Evolutionary conservation across 805 yeast genomes (phyloP), one percentile per base, ranked within the genome.

Genomic region (Nakazawaea ambrosiae): DNA sequence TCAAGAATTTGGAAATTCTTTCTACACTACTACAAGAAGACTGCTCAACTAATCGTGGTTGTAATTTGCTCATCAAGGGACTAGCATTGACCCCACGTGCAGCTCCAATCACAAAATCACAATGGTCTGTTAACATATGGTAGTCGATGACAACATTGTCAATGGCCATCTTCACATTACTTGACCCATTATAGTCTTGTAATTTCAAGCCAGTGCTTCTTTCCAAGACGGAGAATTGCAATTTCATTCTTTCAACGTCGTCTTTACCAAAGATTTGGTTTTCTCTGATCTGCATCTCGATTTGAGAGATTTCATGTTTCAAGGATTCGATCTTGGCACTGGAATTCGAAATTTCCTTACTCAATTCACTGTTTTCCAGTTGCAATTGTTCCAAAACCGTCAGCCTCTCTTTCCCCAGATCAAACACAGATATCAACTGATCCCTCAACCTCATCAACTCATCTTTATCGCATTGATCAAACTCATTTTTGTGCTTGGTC

Each of bases 401-500:
- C 20, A 36, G 37, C 5, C 17, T 33, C 16, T 15, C 18, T 30
- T 20, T 4, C 16, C 36, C 28, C 14, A 14, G 16, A 10, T 42
- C 23, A 2, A 42, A 39, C 9, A 37, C 18, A 9, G 11, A 16
- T 8, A 40, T 39, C 36, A 42, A 35, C 17, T 42, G 34, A 16
- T 30, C 23, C 24, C 57, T 39, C 11, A 45, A 20, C 10, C 8
- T 17, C 20, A 39, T 10, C 27, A 48, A 34, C 17, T 42, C 43
- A 3, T 47, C 41, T 26, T 39, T 42, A 22, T 40, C 45, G 33
- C 44, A 43, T n/a, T 36, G 27, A 14, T 43, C 43, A 33, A 48
- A 39, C 29, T 48, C 46, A 11, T 31, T 30, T 37, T 47, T 48
- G 30, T 47, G 45, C 17, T 34, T 42, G 16, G 18, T 31, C 27